These are phyloP conservation scores for Euryodendron excelsum DNA, from an alignment of 148 eudicot genomes.

Conservation along the genomic window DNA sequence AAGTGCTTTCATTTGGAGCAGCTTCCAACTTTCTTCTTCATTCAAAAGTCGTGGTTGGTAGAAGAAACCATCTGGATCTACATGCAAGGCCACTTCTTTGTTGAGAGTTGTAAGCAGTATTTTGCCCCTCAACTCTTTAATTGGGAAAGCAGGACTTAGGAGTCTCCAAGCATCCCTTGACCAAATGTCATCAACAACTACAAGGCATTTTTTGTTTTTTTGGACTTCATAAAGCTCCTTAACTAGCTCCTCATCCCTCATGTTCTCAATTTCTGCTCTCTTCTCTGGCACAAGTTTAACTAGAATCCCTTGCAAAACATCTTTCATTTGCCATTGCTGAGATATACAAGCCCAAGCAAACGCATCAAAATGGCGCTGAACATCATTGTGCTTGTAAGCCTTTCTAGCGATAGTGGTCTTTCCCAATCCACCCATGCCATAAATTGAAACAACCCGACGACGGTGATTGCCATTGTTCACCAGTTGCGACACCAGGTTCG, in stretches of 20 bases:
- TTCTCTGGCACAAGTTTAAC: not conserved
- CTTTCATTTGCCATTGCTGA: too few species aligned
- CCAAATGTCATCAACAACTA: conserved; percentile 44
- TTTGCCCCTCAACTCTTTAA: too few species aligned
- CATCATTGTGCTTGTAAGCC: not conserved
- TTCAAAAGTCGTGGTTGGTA: not conserved
- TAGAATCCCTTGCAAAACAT: not conserved
- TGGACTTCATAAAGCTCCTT: not conserved
- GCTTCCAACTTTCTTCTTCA: conserved; percentile 32
- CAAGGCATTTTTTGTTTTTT: conserved; percentile 30
- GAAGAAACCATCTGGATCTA: too few species aligned
- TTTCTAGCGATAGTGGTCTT: too few species aligned
- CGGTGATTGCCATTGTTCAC: not conserved
- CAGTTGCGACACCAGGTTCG: too few species aligned
- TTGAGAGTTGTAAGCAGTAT: too few species aligned
- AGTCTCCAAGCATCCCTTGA: conserved; percentile 26
- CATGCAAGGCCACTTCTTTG: too few species aligned
- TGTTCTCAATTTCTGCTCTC: not conserved
- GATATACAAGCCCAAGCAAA: conserved; percentile 8
- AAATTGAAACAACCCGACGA: not conserved
- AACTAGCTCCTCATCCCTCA: not conserved
- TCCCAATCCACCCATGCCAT: conserved; percentile 20
- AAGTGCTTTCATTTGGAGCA: conserved; percentile 26
- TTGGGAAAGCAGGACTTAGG: conserved; percentile 24
- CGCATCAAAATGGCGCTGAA: not conserved